phyloP scores from a whole-genome alignment of 2,329 filamentous ascomycete genomes.

The Microthyrium microscopicum region DNA sequence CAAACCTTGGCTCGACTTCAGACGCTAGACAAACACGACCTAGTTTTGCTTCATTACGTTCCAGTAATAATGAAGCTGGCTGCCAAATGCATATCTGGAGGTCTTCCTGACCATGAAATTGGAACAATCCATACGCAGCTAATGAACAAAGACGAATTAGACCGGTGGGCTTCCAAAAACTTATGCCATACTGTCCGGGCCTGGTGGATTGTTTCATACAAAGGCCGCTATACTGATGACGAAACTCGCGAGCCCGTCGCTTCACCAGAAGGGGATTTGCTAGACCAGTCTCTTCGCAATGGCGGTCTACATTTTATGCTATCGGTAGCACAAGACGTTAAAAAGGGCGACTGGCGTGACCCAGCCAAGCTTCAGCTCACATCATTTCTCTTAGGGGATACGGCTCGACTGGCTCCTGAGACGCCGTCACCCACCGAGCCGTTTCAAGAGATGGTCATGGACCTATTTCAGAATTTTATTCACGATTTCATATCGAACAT shows the following conservation, averaged over 20 bases:
- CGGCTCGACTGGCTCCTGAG: slow-evolving; percentile 51
- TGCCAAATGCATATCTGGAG: no score
- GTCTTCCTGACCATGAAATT: slow-evolving; percentile 66
- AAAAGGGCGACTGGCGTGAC: slow-evolving; percentile 71
- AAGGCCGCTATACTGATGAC: slow-evolving; percentile 51
- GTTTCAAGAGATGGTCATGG: slow-evolving; percentile 59
- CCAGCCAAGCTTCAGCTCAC: slow-evolving; percentile 70
- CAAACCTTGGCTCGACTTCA: slow-evolving; percentile 52
- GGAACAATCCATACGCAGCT: slow-evolving; percentile 41
- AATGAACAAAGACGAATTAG: slow-evolving; percentile 56
- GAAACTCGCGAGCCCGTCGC: slow-evolving; percentile 20
- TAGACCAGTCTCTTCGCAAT: slow-evolving; percentile 64
- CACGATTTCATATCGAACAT: slow-evolving; percentile 92
- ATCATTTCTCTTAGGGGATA: slow-evolving; percentile 67
- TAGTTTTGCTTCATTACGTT: slow-evolving; percentile 59
- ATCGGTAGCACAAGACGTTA: slow-evolving; percentile 66
- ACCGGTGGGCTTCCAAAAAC: slow-evolving; percentile 57
- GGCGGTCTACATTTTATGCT: slow-evolving; percentile 87
- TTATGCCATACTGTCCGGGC: slow-evolving; percentile 64
- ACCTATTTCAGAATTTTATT: slow-evolving; percentile 70
- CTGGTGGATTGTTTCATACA: slow-evolving; percentile 90
- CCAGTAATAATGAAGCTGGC: slow-evolving; percentile 65
- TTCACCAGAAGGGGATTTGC: slow-evolving; percentile 45
- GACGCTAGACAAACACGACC: slow-evolving; percentile 61
- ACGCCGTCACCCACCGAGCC: slow-evolving; percentile 50